These are phyloP conservation scores for Thalassiosira profunda DNA, from an alignment of 108 stramenopile species.

Conservation along the genomic window DNA sequence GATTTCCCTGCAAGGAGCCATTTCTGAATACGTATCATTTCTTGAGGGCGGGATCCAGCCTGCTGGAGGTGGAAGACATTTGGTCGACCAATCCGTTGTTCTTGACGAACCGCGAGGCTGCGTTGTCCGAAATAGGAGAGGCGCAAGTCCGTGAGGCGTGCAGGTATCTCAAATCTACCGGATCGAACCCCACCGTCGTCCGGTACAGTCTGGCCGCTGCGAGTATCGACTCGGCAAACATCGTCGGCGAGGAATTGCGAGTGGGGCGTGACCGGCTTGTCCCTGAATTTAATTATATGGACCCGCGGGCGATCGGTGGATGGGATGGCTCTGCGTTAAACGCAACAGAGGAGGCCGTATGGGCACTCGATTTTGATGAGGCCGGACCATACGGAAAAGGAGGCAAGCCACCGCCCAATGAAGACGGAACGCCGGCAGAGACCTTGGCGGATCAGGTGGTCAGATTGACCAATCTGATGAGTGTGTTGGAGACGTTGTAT, in stretches of 20 bases:
- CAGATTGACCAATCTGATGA: slow-evolving; percentile 59
- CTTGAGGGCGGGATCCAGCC: slow-evolving; percentile 52
- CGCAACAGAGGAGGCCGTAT: slow-evolving; percentile 15
- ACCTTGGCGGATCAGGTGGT: slow-evolving; percentile 51
- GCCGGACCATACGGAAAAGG: slow-evolving; percentile 25
- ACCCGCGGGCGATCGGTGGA: slow-evolving; percentile 41
- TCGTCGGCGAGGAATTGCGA: slow-evolving; percentile 47
- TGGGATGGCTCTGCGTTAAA: slow-evolving; percentile 39
- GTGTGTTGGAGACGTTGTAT: slow-evolving; percentile 58
- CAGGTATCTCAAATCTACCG: slow-evolving; percentile 26
- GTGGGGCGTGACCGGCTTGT: slow-evolving; percentile 53
- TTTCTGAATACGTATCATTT: slow-evolving; percentile 56
- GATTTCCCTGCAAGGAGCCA: slow-evolving; percentile 39
- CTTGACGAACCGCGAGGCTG: slow-evolving; percentile 60
- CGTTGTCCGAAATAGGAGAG: slow-evolving; percentile 35
- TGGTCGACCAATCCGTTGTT: slow-evolving; percentile 59
- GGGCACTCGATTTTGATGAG: slow-evolving; percentile 36
- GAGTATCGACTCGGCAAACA: slow-evolving; percentile 55
- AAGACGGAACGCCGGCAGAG: slow-evolving; percentile 70
- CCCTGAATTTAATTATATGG: slow-evolving; percentile 71
- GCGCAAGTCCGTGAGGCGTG: slow-evolving; percentile 48
- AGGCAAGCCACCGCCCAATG: slow-evolving; percentile 62
- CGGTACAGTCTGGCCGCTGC: slow-evolving; percentile 50
- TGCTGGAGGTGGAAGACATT: slow-evolving; percentile 45
- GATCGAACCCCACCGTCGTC: slow-evolving; percentile 48